Evolutionary conservation across 441 rosid genomes (phyloP).

Genomic region (Syzygium syzygioides): DNA sequence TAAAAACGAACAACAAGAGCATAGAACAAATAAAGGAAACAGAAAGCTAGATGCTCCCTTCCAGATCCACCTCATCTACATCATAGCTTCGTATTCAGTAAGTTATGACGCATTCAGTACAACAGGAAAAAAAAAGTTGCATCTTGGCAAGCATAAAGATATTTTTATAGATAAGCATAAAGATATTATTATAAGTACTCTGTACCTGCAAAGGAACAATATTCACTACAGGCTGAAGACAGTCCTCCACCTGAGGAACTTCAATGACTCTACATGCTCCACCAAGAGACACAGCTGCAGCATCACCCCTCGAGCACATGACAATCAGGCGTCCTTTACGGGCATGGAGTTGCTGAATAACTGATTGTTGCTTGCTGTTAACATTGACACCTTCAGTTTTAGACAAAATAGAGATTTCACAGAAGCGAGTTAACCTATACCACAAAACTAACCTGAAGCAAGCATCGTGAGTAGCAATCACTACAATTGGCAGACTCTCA

Average conservation of each 20-base stretch:
- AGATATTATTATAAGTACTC: not conserved
- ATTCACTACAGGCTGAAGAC: conserved; percentile 90
- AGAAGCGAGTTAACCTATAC: not conserved
- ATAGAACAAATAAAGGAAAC: not conserved
- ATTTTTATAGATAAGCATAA: not conserved
- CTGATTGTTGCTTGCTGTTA: conserved; percentile 89
- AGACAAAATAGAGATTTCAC: not conserved
- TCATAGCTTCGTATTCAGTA: not conserved
- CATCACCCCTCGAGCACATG: conserved; percentile 75
- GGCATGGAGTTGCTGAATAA: conserved; percentile 92
- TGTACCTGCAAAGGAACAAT: conserved; percentile 85
- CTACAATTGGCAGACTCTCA: conserved; percentile 83
- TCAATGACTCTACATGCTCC: conserved; percentile 70
- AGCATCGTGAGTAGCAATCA: conserved; percentile 79
- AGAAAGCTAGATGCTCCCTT: not conserved
- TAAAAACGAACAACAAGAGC: not conserved
- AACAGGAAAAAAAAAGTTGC: not conserved
- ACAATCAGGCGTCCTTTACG: conserved; percentile 87
- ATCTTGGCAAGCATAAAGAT: not conserved
- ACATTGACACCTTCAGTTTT: conserved; percentile 1
- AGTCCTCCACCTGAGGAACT: conserved; percentile 91
- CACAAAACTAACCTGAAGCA: conserved; percentile 59
- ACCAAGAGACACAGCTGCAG: conserved; percentile 58
- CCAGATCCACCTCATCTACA: not conserved
- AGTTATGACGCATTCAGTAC: not conserved